Base-by-base conservation (phyloP, 2,329 filamentous ascomycete species). In the Aspergillus sp. region DNA sequence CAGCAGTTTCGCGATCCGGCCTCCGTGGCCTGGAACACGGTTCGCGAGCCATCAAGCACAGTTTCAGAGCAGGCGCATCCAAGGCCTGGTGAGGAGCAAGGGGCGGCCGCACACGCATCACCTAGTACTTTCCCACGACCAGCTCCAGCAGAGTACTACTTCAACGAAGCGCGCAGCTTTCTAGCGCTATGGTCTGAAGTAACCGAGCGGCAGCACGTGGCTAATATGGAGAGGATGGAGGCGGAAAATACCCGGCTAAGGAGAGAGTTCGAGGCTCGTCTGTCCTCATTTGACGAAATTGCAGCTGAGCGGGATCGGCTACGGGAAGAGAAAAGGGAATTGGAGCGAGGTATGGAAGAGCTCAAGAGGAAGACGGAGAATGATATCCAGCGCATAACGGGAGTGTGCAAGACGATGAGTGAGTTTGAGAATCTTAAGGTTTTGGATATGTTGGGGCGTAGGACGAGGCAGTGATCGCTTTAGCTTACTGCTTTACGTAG, bases 91-190 rank as follows among this genome's bases (percentile, higher is more conserved):
- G 3, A 30, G 4, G 27, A 30, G 4, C 27, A 30, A 11, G 27
- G 11, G 1, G 9, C 0, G 8, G 3, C 8, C 1, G 1, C 9
- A 7, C 4, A 7, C 3, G 34, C 5, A 3, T n/a, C 13, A 37
- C 6, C 5, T 37, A 4, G 2, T 2, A 1, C 34, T 7, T 5
- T n/a, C 12, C 34, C 34, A 15, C 2, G 2, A 5, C 2, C 6
- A 5, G 0, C 13, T 4, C 34, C 15, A 2, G 13, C 34, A 8
- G 34, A 15, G 2, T n/a, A 37, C 12, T 37, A 37, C 15, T n/a
- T 37, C 4, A 37, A 7, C 15, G 34, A n/a, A n/a, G 34, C 34
- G 5, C 6, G 7, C 4, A 37, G 34, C 5, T 37, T n/a, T n/a
- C 34, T 37, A n/a, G 34, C 34, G 0, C 34, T 37, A 15, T 37